Percentiles rank a stretch among this genome's conserved stretches.
Evolutionary conservation across 495 filamentous ascomycete species (phyloP).

Genomic region (Penicillium lividum): DNA sequence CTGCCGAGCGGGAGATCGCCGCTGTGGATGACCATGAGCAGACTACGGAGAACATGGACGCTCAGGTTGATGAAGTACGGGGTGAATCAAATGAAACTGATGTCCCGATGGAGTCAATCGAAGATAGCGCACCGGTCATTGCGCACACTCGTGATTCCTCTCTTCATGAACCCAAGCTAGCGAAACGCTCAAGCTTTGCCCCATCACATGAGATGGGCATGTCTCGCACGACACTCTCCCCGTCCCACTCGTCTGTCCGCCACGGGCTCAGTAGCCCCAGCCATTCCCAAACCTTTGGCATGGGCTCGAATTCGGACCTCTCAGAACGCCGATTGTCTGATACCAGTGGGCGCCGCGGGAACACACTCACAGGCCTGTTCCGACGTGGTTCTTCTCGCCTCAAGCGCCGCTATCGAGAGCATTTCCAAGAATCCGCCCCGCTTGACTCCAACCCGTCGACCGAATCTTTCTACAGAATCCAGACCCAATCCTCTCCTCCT

Average conservation of each 20-base stretch:
- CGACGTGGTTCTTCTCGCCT: conserved; percentile 60
- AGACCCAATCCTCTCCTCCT: conserved; percentile 40
- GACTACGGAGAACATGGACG: conserved; percentile 10
- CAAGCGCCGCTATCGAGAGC: conserved; percentile 60
- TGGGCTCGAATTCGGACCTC: conserved; percentile 49
- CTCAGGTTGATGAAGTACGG: conserved; percentile 17
- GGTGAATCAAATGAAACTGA: conserved; percentile 32
- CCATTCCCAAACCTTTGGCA: conserved; percentile 56
- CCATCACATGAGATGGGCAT: conserved; percentile 47
- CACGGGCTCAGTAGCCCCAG: conserved; percentile 52
- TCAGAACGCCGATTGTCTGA: conserved; percentile 53
- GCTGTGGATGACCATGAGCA: not conserved
- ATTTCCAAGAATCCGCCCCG: conserved; percentile 49
- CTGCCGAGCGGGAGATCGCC: not conserved
- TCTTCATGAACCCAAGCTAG: conserved; percentile 35
- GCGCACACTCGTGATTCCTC: conserved; percentile 43
- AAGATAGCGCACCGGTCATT: conserved; percentile 37
- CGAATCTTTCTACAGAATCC: conserved; percentile 66
- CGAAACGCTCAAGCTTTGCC: conserved; percentile 38
- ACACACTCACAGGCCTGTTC: conserved; percentile 70
- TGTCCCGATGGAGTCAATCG: conserved; percentile 21
- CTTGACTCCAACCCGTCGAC: conserved; percentile 83
- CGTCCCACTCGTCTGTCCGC: conserved; percentile 55
- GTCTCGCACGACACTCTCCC: conserved; percentile 57
- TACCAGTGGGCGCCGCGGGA: conserved; percentile 41